These are phyloP conservation scores for Penicillium sp. DNA, from an alignment of 2,329 filamentous ascomycete genomes.

Conservation along the genomic window DNA sequence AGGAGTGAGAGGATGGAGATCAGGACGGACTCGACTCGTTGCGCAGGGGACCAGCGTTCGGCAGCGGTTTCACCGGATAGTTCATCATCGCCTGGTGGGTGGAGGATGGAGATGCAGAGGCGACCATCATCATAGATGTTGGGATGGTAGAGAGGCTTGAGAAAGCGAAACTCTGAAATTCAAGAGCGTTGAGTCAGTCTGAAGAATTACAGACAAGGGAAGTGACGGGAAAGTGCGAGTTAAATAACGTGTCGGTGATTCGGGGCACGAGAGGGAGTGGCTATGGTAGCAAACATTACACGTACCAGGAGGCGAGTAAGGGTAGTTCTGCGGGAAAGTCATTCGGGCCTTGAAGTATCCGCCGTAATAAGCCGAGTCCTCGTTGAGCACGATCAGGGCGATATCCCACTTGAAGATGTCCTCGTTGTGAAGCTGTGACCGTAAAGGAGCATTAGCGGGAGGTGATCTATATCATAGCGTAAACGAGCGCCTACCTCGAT, in stretches of 20 bases:
- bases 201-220: background rate
- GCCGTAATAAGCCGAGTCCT: conserved; percentile 87
- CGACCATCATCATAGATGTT: conserved; percentile 91
- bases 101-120: conserved; percentile 95
- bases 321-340: conserved; percentile 85
- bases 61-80: conserved; percentile 88
- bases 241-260: background rate
- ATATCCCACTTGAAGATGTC: conserved; percentile 87
- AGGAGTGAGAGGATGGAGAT: conserved; percentile 89
- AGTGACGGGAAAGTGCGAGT: background rate
- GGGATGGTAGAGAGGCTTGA: conserved; percentile 79
- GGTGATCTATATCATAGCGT: background rate
- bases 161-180: conserved; percentile 73
- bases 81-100: conserved; percentile 85
- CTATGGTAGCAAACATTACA: conserved; percentile 2
- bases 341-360: conserved; percentile 92
- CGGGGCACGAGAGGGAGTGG: background rate
- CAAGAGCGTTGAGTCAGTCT: background rate
- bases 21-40: conserved; percentile 91
- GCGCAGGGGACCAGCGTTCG: conserved; percentile 92
- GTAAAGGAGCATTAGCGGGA: background rate
- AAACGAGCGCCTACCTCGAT: conserved; percentile 65
- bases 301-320: conserved; percentile 74
- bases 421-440: conserved; percentile 67
- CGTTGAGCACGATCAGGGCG: conserved; percentile 88